Conservation (phyloP, 2,329 filamentous ascomycete species). For the Alternaria metachromatica region DNA sequence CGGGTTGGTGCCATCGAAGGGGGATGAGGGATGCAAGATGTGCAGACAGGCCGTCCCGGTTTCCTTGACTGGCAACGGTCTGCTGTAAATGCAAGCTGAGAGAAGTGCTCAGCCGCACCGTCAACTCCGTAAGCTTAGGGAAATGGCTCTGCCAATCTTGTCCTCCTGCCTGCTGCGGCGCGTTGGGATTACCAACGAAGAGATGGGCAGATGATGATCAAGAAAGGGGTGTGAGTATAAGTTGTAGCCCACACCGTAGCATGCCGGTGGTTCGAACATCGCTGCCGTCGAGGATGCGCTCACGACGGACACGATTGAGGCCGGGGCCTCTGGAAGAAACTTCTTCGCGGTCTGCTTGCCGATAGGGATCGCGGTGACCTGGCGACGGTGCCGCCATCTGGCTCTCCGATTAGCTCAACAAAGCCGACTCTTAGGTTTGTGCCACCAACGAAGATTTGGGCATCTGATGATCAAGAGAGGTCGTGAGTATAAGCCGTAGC, state of each 20-base stretch:
- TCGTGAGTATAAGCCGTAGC: slow-evolving; percentile 17
- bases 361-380: not conserved
- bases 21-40: not conserved
- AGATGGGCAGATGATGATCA: not conserved
- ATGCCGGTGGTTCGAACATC: slow-evolving; percentile 71
- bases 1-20: not conserved
- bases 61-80: too few relatives aligned
- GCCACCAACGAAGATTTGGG: slow-evolving; percentile 61
- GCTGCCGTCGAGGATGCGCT: slow-evolving; percentile 49
- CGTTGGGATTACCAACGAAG: not conserved
- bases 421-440: slow-evolving; percentile 74
- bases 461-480: slow-evolving; percentile 28
- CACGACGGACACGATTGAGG: slow-evolving; percentile 47
- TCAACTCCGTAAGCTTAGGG: too few relatives aligned
- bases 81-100: too few relatives aligned
- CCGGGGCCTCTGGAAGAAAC: slow-evolving; percentile 19
- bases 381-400: slow-evolving; percentile 32
- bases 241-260: slow-evolving; percentile 56
- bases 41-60: too few relatives aligned
- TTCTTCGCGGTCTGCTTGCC: slow-evolving; percentile 11
- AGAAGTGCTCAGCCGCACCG: too few relatives aligned
- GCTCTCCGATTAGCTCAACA: slow-evolving; percentile 64
- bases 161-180: not conserved
- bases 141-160: not conserved
- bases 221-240: slow-evolving; percentile 17